Base-by-base conservation (phyloP, 192 early-diverging fungal species). In the Diversispora eburnea region DNA sequence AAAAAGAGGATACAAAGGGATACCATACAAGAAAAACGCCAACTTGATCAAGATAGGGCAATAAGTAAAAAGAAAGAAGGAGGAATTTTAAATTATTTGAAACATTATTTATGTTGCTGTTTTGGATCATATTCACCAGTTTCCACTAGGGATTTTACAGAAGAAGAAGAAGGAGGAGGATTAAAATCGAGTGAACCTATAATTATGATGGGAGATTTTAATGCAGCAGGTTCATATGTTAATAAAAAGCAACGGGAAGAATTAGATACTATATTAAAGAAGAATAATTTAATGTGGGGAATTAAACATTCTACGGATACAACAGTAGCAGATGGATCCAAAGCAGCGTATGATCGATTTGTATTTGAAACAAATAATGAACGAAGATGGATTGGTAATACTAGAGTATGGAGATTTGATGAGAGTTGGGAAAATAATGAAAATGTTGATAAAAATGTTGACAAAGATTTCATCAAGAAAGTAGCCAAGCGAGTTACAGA, bases 181-280 rank as follows among this genome's bases (percentile, higher is more conserved):
- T 33, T 5, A 69, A 19, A 39, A 17, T 0, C 58, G 3, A 64
- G 33, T 8, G 72, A 73, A 6, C 72, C 72, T 20, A 73, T 73
- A 47, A 39, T 73, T 25, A 54, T 73, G 48, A 73, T 73, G 72
- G 72, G 72, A 12, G 72, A 73, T 73, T 55, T 73, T 12, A 73
- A 73, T 73, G 72, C 72, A 39, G n/a, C 72, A n/a, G 72, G 72
- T 4, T 60, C 57, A 19, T 73, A 73, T 55, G 22, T 73, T 6
- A 73, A 73, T 45, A 73, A 73, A 54, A 3, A 25, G 42, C 39
- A 73, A 55, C 59, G 72, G 4, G 48, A 25, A 54, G 61, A 52
- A 62, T 4, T 73, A 13, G 72, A 73, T 64, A 17, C 1, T 8
- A 3, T 64, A 15, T 43, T 73, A 42, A 25, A 64, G 20, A 45